Base-by-base conservation (phyloP, 108 stramenopile species). In the Skeletonema menzelii region DNA sequence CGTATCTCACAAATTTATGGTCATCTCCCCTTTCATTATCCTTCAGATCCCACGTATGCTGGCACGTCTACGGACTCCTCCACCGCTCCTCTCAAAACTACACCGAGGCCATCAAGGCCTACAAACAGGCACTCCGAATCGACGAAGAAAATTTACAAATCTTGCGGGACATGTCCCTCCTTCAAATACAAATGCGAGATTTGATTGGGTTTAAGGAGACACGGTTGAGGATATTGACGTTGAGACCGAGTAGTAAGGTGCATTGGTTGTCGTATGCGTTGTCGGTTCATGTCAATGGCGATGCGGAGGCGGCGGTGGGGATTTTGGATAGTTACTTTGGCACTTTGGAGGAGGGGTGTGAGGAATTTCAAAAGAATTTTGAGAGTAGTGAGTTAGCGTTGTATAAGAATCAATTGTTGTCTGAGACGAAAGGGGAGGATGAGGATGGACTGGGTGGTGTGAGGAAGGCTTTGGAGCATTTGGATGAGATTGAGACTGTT, bases 1-100 rank as follows among this genome's bases (percentile, higher is more conserved):
- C 40, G 15, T 15, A n/a, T 42, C 15, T 4, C 15, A n/a, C 15
- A 59, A 11, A 31, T 69, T 22, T 42, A 13, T 49, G 17, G 2
- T 28, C 65, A 27, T 40, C 19, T 67, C 24, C 0, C 32, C 17
- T 31, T 56, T n/a, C 28, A 62, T 32, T n/a, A n/a, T n/a, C 35
- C 30, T 1, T 22, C 44, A 94, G 93, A 67, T 95, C 92, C 27
- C 97, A 98, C 83, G 96, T 98, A 15, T 99, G 98, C 88, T 99
- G 99, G 99, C 98, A 99, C 76, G 99, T 99, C 63, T 97, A 90
- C 66, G 99, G 99, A 59, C 80, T 99, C 11, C 82, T 98, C 58
- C 87, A 99, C 74, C 90, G 98, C 56, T 82, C 91, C n/a, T 94
- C 97, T 70, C 88, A 92, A 13, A 96, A 99, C 73, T 98, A 99